Conservation (phyloP, 495 filamentous ascomycete genomes). For the Penicillium cataractarum region DNA sequence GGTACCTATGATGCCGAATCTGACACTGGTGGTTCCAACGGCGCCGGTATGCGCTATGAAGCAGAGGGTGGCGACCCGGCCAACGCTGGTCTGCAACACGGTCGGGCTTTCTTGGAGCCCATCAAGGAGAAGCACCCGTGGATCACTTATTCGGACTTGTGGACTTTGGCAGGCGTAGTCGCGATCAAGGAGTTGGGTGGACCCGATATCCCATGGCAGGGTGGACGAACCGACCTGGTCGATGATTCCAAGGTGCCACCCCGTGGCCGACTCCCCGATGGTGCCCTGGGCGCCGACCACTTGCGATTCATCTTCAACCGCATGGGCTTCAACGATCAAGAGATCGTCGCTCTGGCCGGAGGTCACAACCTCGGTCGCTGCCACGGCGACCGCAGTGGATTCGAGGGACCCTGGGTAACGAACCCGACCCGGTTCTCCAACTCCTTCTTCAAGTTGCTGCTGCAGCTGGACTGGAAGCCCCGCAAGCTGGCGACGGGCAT, state of each 20-base stretch:
- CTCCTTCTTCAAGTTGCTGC: conserved; percentile 61
- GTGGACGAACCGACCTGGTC: conserved; percentile 61
- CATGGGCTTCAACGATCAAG: conserved; percentile 68
- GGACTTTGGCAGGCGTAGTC: conserved; percentile 63
- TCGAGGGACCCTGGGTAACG: conserved; percentile 65
- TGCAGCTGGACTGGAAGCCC: conserved; percentile 58
- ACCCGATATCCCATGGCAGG: conserved; percentile 55
- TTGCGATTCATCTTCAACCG: conserved; percentile 61
- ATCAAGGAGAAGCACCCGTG: conserved; percentile 60
- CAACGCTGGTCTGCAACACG: conserved; percentile 65
- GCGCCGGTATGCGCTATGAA: conserved; percentile 68
- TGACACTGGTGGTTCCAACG: conserved; percentile 64
- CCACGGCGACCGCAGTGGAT: conserved; percentile 62
- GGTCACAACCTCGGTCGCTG: conserved; percentile 65
- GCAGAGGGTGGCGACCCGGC: conserved; percentile 64
- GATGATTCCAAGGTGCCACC: conserved; percentile 61
- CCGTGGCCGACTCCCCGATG: conserved; percentile 61
- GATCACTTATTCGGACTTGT: conserved; percentile 67
- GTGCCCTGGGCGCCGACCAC: conserved; percentile 60
- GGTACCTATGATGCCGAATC: conserved; percentile 62
- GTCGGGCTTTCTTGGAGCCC: conserved; percentile 63
- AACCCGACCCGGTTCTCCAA: conserved; percentile 67
- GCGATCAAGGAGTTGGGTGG: conserved; percentile 62
- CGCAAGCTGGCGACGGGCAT: conserved; percentile 56
- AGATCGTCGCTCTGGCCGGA: conserved; percentile 64